Evolutionary conservation across 352 stramenopile species (phyloP), one percentile per base, ranked within the genome.

Genomic region (Phytophthora hibernalis): DNA sequence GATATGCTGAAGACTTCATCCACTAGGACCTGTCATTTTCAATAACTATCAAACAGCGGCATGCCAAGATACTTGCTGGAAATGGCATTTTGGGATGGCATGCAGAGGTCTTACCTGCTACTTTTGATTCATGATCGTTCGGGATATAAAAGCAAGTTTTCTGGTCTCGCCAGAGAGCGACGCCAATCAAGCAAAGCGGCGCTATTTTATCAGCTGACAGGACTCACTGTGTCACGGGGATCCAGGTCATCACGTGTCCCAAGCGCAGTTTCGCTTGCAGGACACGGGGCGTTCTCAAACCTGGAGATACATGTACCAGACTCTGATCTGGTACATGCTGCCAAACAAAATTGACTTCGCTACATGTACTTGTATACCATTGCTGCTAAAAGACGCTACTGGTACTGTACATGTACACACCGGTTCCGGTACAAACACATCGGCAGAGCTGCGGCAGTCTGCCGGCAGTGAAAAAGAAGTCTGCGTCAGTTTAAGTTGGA

Each of bases 191-290:
- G 43, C 48, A 54, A 28, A 54, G 42, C 11, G 24, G 24, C 24
- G 24, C 24, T 28, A 28, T 5, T 6, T 28, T 28, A n/a, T n/a
- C n/a, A n/a, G n/a, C n/a, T n/a, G n/a, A n/a, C n/a, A 51, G 37
- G 20, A 30, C 33, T 43, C 45, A 31, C 30, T 26, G 43, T 45
- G 44, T 13, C 42, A 40, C 42, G 15, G 54, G 47, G 56, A 65
- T 65, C 56, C 56, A 37, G 55, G 55, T 35, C 51, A 65, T 2
- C 8, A 21, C 57, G 56, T 65, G 57, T 65, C 57, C 37, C 57
- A 65, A 54, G 42, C 37, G 35, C 57, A 65, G 57, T 58, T 62
- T 62, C 44, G 30, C 24, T 40, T 16, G n/a, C n/a, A n/a, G n/a
- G n/a, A n/a, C n/a, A 10, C 37, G 33, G 38, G 42, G 8, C 24